Percentiles rank a stretch among this genome's conserved stretches.
Evolutionary conservation across 225 moss, liverwort and hornwort genomes (phyloP).

Genomic region (Marchantia paleacea): DNA sequence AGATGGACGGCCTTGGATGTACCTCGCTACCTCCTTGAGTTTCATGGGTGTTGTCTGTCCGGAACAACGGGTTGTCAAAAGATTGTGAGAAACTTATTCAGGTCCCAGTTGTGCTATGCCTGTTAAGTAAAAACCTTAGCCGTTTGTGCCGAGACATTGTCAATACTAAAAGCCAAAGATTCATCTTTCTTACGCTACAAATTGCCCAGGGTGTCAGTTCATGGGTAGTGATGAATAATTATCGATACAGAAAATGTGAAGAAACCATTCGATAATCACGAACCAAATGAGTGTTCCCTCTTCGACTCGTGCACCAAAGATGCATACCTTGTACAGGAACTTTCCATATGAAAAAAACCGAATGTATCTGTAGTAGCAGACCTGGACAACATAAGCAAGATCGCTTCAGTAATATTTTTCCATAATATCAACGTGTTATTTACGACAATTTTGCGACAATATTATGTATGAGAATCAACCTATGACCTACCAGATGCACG

Average conservation of each 20-base stretch:
- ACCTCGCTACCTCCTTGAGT: conserved; percentile 80
- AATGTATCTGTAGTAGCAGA: conserved; percentile 96
- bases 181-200: too few relatives aligned
- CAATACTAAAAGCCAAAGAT: too few relatives aligned
- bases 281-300: too few relatives aligned
- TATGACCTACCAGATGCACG: conserved; percentile 75
- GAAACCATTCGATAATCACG: too few relatives aligned
- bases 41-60: conserved; percentile 75
- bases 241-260: too few relatives aligned
- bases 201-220: too few relatives aligned
- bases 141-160: too few relatives aligned
- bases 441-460: neutral
- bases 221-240: too few relatives aligned
- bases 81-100: too few relatives aligned
- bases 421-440: neutral
- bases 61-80: neutral
- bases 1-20: conserved; percentile 58
- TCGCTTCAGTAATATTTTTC: neutral
- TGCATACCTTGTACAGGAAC: conserved; percentile 81
- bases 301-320: neutral
- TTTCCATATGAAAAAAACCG: conserved; percentile 85
- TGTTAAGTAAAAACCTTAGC: too few relatives aligned
- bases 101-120: too few relatives aligned
- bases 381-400: conserved; percentile 42
- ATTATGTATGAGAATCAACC: neutral